Evolutionary conservation across 306 rosid genomes (phyloP), one percentile per base, ranked within the genome.

Genomic region (Quercus glauca): DNA sequence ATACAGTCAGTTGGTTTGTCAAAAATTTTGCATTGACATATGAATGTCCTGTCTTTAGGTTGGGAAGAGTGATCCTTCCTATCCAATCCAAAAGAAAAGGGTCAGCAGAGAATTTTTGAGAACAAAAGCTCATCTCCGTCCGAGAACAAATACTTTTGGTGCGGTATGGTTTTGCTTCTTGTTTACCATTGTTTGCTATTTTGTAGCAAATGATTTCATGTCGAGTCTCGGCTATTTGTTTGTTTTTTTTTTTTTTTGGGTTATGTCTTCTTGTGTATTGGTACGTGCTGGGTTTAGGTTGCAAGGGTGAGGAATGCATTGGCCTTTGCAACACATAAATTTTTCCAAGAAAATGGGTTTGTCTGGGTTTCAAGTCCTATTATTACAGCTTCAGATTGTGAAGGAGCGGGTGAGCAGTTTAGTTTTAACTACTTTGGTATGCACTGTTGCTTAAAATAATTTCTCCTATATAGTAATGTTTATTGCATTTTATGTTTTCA

Each of bases 351-450:
- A 85, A 88, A 95, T 84, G 99, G 99, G 61, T 91, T 92, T 57
- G 84, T 92, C 51, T 95, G 97, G 99, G 77, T 95, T 52, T 86
- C 97, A 25, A 91, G 94, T 88, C 99, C 99, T 79, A 92, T 95
- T 67, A 90, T 95, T 77, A 95, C 99, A 53, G 94, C 97, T 69
- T 95, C 99, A 76, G 99, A 95, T 84, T 95, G 99, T 76, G 99
- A 95, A 87, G 99, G 99, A 82, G 99, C 96, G 51, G 99, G 99
- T 71, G 98, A 95, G 90, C 99, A 92, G 84, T 95, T 95, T 79
- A 91, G 99, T n/a, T 9, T 95, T 95, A 79, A 92, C 99, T 77
- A 92, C 97, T 79, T 89, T 94, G 98, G 97, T 92, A 86, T 79
- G 90, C 33, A 41, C 60, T 60, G n/a, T 65, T 51, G 81, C 83